Evolutionary conservation across 192 early-diverging fungal species (phyloP).

Genomic region (Coemansia erecta): DNA sequence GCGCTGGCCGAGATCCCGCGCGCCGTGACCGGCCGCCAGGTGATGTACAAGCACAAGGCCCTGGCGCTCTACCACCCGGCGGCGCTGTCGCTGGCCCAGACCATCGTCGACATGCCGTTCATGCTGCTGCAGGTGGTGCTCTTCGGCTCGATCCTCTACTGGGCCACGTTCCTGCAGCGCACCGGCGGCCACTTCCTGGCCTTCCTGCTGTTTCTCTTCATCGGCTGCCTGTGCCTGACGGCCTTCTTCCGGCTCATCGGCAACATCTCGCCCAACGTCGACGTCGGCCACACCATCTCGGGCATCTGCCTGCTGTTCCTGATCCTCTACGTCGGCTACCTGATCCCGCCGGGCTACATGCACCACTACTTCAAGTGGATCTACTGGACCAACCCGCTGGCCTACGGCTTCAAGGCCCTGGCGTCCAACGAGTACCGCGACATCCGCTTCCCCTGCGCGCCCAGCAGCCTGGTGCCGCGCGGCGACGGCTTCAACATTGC

Average conservation of each 20-base stretch:
- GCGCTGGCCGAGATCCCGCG: slow-evolving; percentile 69
- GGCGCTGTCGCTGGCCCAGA: slow-evolving; percentile 60
- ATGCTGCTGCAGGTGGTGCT: slow-evolving; percentile 53
- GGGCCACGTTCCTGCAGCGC: slow-evolving; percentile 58
- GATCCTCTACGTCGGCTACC: slow-evolving; percentile 54
- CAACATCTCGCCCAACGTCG: slow-evolving; percentile 42
- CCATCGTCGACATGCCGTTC: slow-evolving; percentile 59
- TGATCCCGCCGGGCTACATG: slow-evolving; percentile 61
- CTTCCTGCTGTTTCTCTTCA: slow-evolving; percentile 61
- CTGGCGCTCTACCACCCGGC: slow-evolving; percentile 70
- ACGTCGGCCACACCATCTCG: slow-evolving; percentile 45
- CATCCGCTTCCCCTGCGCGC: slow-evolving; percentile 26
- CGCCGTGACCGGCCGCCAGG: slow-evolving; percentile 67
- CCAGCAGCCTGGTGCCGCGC: slow-evolving; percentile 46
- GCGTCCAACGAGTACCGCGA: slow-evolving; percentile 69
- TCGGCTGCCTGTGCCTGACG: slow-evolving; percentile 60
- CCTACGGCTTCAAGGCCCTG: slow-evolving; percentile 65
- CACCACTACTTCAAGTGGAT: slow-evolving; percentile 65
- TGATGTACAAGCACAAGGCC: slow-evolving; percentile 76
- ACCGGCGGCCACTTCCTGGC: slow-evolving; percentile 63
- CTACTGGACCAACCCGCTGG: slow-evolving; percentile 67
- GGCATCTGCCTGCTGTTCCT: slow-evolving; percentile 42
- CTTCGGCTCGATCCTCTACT: slow-evolving; percentile 66
- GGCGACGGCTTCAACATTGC: slow-evolving; percentile 52
- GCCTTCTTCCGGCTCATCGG: slow-evolving; percentile 59